These are phyloP conservation scores for Neolentinus lepideus DNA, from an alignment of 1,284 basidiomycete genomes.

Conservation along the genomic window DNA sequence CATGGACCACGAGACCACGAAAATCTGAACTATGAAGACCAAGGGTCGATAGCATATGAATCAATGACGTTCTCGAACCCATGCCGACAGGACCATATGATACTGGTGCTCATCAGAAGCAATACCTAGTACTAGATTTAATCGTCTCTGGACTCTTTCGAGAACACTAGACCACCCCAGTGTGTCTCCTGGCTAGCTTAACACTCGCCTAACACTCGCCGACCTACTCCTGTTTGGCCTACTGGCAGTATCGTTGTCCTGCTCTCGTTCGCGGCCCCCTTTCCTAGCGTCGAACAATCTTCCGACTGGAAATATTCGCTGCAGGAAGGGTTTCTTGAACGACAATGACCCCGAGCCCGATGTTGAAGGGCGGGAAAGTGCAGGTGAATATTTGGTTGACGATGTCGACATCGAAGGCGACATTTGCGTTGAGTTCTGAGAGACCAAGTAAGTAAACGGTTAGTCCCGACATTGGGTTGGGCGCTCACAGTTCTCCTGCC, in stretches of 20 bases:
- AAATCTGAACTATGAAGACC: no score
- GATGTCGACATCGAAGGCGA: neutral
- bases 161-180: neutral
- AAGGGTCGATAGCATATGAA: no score
- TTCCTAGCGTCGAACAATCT: neutral
- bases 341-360: neutral
- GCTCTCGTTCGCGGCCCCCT: neutral
- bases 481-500: neutral
- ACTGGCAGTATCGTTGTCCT: neutral
- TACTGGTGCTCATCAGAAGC: neutral
- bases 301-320: neutral
- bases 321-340: neutral
- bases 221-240: neutral
- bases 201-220: neutral
- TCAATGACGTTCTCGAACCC: no score
- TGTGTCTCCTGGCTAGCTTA: neutral
- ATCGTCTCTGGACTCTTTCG: neutral
- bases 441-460: neutral
- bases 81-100: neutral
- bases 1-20: no score
- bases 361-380: neutral
- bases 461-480: neutral
- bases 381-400: neutral
- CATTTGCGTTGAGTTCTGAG: neutral
- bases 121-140: neutral